Evolutionary conservation across 805 yeast species (phyloP), one percentile per base, ranked within the genome.

Genomic region (Monosporozyma yasuniensis): DNA sequence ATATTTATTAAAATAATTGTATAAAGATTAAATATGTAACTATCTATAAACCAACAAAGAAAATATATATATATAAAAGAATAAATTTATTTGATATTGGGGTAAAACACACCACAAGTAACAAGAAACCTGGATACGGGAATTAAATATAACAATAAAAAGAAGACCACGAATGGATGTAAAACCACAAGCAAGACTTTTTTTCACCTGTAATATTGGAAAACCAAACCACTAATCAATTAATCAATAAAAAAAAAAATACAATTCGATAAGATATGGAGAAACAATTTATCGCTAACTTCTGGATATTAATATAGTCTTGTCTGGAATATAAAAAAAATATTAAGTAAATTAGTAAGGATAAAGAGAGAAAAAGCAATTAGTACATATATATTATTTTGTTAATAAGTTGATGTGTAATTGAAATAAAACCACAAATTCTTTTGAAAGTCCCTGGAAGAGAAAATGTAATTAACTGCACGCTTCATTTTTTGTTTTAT

Each of bases 401-500:
- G 11, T 16, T 22, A 16, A 9, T 35, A 35, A 35, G 21, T 16
- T 8, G 42, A 21, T 38, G 27, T 38, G 27, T 5, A 25, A 5
- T 25, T 5, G 6, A 11, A 19, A 14, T 3, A 21, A 38, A 11
- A 21, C 42, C 42, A 38, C 27, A 10, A 10, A 18, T 27, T 43
- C 19, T 42, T 30, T 43, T n/a, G 37, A 43, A 39, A 37, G 45
- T 47, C 54, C 42, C 42, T 21, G 50, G 54, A 52, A 50, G 56
- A 49, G 54, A 47, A 49, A 47, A 50, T 53, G 54, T 53, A 48
- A 51, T n/a, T n/a, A 51, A 45, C 37, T 49, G 56, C 56, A 53
- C 56, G 50, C 46, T 27, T 37, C 44, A 47, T 25, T 16, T 10
- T n/a, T 8, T 27, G 12, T 23, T 21, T 11, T 25, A 4, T 8